Evolutionary conservation across 2,329 filamentous ascomycete genomes (phyloP).

Genomic region (Pseudopithomyces maydicus): DNA sequence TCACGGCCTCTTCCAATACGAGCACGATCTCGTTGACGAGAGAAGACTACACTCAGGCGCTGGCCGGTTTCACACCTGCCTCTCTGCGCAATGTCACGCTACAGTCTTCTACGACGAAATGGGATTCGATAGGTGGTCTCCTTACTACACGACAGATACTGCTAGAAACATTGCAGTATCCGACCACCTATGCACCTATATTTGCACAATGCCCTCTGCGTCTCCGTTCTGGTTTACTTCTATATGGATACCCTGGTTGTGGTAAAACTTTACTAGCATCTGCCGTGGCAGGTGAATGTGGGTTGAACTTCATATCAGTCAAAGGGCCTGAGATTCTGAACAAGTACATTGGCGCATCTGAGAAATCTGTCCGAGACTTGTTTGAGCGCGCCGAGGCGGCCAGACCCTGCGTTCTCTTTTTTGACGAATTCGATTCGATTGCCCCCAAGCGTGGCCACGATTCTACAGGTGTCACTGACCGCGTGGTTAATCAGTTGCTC

Average conservation of each 20-base stretch:
- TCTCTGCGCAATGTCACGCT: conserved; percentile 93
- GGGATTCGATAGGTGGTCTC: conserved; percentile 88
- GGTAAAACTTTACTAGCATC: conserved; percentile 96
- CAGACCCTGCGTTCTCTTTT: conserved; percentile 92
- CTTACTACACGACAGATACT: conserved; percentile 86
- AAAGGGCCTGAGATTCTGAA: conserved; percentile 98
- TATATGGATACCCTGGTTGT: conserved; percentile 95
- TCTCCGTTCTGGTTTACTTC: conserved; percentile 86
- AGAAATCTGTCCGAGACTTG: conserved; percentile 93
- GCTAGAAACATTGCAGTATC: conserved; percentile 93
- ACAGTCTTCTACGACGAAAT: conserved; percentile 90
- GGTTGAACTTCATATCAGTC: conserved; percentile 97
- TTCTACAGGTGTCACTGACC: conserved; percentile 96
- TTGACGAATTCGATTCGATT: conserved; percentile 98
- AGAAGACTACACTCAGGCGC: conserved; percentile 79
- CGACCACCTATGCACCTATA: conserved; percentile 96
- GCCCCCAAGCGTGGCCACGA: conserved; percentile 97
- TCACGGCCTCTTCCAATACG: conserved; percentile 52
- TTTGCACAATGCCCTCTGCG: conserved; percentile 94
- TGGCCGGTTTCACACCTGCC: conserved; percentile 92
- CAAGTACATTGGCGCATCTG: conserved; percentile 97
- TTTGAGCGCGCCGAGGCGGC: conserved; percentile 93
- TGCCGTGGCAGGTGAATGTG: conserved; percentile 96
- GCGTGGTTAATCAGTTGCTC: conserved; percentile 96
- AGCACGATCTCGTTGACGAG: conserved; percentile 66